Percentiles rank a stretch among this genome's conserved stretches.
phyloP scores from a whole-genome alignment of 345 rosid species.

The Ceriops decandra region DNA sequence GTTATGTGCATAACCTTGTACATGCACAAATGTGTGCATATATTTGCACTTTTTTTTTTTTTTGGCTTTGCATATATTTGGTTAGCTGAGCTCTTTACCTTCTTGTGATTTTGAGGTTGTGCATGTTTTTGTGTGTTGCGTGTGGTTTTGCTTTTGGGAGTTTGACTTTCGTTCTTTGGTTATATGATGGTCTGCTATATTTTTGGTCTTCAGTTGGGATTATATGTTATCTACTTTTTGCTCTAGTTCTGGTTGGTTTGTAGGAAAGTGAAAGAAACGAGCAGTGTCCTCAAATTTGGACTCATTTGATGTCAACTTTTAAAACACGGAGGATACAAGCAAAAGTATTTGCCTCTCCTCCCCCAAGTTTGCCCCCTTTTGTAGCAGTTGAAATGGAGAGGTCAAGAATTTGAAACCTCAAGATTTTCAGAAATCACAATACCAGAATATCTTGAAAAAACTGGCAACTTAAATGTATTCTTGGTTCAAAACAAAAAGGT shows the following conservation, averaged over 20 bases:
- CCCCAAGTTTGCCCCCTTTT: no score
- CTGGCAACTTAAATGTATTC: no score
- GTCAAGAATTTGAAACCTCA: no score
- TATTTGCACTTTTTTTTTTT: background rate
- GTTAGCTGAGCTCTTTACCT: background rate
- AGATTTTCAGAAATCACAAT: no score
- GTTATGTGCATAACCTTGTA: background rate
- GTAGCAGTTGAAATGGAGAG: no score
- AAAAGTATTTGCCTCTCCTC: no score
- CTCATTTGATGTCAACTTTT: background rate
- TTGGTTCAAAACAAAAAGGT: no score
- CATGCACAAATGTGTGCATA: background rate
- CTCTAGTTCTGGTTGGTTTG: slow-evolving; percentile 10
- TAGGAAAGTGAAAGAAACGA: background rate
- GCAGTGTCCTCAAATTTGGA: background rate
- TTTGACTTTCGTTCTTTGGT: slow-evolving; percentile 24
- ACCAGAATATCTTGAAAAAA: no score
- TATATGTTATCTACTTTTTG: slow-evolving; percentile 16
- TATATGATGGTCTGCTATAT: background rate
- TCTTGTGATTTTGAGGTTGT: background rate
- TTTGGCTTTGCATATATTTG: background rate
- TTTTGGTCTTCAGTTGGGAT: slow-evolving; percentile 8
- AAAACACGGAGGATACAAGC: background rate
- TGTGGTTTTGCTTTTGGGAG: slow-evolving; percentile 10
- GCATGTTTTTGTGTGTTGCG: background rate